A percentile compares a stretch with the other conserved stretches of the same genome.
Evolutionary conservation across 2,329 filamentous ascomycete genomes (phyloP).

Genomic region (Aaosphaeria pasadenensis): DNA sequence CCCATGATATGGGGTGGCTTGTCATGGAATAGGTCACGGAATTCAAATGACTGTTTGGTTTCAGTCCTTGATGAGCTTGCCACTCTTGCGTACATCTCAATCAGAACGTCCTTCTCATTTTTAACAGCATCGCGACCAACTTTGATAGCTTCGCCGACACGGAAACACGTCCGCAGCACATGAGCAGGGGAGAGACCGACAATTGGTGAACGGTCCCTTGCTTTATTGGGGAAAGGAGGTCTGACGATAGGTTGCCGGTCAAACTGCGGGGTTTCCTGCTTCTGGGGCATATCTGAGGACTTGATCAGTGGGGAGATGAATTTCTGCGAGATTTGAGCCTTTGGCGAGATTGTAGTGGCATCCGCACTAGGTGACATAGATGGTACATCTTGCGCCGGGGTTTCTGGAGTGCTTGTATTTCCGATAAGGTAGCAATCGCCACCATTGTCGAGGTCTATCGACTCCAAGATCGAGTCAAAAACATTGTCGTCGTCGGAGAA

Average conservation of each 20-base stretch:
- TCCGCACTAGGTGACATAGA: too few relatives aligned
- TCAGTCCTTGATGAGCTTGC: constrained; percentile 56
- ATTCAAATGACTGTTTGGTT: constrained; percentile 60
- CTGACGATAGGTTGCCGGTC: constrained; percentile 48
- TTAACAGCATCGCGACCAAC: constrained; percentile 47
- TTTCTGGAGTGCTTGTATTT: too few relatives aligned
- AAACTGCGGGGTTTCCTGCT: background rate
- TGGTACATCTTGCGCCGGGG: too few relatives aligned
- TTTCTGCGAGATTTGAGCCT: background rate
- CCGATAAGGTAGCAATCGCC: too few relatives aligned
- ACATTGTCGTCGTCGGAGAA: too few relatives aligned
- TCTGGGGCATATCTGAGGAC: background rate
- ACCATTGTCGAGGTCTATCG: too few relatives aligned
- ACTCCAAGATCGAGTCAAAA: too few relatives aligned
- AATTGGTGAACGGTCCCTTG: constrained; percentile 54
- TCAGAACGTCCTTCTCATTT: constrained; percentile 47
- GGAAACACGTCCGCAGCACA: constrained; percentile 60
- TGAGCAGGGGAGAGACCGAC: constrained; percentile 49
- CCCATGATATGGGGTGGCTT: constrained; percentile 54
- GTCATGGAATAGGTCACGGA: constrained; percentile 61
- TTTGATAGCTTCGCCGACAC: constrained; percentile 59
- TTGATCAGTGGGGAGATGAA: background rate
- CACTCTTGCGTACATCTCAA: constrained; percentile 65
- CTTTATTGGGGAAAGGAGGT: constrained; percentile 48
- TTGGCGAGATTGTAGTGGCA: background rate